Evolutionary conservation across 2,329 filamentous ascomycete genomes (phyloP).

Genomic region (Botrytis fragariae): DNA sequence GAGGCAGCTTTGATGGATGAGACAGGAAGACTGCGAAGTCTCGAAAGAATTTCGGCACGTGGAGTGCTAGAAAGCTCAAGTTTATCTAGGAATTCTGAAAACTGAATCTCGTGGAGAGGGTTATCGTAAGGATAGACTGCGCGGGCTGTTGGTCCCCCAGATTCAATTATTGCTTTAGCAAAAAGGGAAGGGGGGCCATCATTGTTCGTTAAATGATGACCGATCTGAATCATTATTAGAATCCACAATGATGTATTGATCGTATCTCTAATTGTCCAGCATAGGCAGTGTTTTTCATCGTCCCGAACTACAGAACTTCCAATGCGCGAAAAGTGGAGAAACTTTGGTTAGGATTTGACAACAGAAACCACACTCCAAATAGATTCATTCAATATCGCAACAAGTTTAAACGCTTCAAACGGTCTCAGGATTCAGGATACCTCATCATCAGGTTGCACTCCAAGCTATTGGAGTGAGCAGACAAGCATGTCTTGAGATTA

Average conservation of each 20-base stretch:
- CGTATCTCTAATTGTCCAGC: no score
- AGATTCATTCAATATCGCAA: background rate
- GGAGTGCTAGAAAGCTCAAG: slow-evolving; percentile 49
- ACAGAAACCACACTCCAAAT: background rate
- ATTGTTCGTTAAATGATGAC: slow-evolving; percentile 61
- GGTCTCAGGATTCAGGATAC: no score
- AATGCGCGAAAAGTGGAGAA: no score
- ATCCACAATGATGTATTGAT: background rate
- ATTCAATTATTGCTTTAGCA: slow-evolving; percentile 55
- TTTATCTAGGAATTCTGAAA: slow-evolving; percentile 52
- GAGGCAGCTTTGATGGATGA: slow-evolving; percentile 44
- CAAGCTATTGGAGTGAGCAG: background rate
- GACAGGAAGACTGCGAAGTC: slow-evolving; percentile 48
- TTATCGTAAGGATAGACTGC: slow-evolving; percentile 54
- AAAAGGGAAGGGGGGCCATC: slow-evolving; percentile 44
- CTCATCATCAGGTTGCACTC: background rate
- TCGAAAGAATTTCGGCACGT: slow-evolving; percentile 49
- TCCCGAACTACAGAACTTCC: background rate
- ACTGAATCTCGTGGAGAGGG: slow-evolving; percentile 55
- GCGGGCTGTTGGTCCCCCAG: slow-evolving; percentile 54
- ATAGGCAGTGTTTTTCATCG: background rate
- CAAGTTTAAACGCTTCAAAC: background rate
- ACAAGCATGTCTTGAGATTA: background rate
- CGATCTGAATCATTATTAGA: slow-evolving; percentile 47
- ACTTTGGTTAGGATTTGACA: background rate